Evolutionary conservation across 192 early-diverging fungal genomes (phyloP), one percentile per base, ranked within the genome.

Genomic region (Coemansia sp.): DNA sequence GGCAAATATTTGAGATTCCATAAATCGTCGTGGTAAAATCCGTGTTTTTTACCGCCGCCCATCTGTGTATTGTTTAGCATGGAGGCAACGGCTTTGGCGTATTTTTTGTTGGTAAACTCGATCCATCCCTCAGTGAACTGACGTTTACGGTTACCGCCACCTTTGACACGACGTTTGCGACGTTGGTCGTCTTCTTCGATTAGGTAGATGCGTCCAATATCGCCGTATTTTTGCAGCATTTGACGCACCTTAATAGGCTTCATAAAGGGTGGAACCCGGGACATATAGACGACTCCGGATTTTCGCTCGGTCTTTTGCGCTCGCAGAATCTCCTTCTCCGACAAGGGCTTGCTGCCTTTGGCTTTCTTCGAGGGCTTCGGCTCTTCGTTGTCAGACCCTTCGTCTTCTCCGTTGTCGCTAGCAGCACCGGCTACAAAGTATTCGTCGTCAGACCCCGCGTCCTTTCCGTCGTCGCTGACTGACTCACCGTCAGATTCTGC

Each of bases 1-100:
- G 95, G 92, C 38, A 99, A 79, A 70, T 99, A 99, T 79, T 95
- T 95, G 60, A 99, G 91, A 76, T 93, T 98, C 97, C 97, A 99
- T 73, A 98, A 81, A 63, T 98, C 96, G 73, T 97, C 95, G 79
- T 96, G 93, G 77, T 95, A 96, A 64, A 86, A 87, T 54, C 86
- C 89, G 38, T 91, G 87, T 78, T 95, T 95, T 70, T 95, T 97
- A 33, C 93, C 93, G 15, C 57, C 57, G 8, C 91, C 95, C 81
- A 99, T 94, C 47, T 83, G 86, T 36, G 88, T 88, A 67, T 90
- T 89, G 79, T 99, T 99, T 49, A 99, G 80, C 67, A 87, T 81
- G 4, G 73, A 74, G 5, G 96, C 96, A 0, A 91, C 86, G 3
- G 79, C 75, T 68, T 95, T 91, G 33, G 95, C 97, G n/a, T 90